Conservation (phyloP, 108 stramenopile species). For the Nitzschia sp. region DNA sequence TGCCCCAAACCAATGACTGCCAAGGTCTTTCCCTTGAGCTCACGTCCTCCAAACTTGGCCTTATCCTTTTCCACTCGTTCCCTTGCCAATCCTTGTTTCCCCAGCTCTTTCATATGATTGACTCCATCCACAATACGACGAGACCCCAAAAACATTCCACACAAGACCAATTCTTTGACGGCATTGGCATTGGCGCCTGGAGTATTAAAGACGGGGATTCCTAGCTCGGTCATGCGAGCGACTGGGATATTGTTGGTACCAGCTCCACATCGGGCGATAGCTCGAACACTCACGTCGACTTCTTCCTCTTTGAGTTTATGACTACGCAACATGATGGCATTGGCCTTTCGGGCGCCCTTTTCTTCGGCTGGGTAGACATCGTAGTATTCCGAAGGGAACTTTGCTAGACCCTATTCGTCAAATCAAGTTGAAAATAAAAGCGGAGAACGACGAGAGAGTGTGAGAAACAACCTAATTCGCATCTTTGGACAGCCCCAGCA, state of each 20-base stretch:
- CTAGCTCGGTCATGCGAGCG: slow-evolving; percentile 73
- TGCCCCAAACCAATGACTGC: slow-evolving; percentile 85
- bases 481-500: neutral
- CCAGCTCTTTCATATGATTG: slow-evolving; percentile 67
- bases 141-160: slow-evolving; percentile 62
- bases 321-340: slow-evolving; percentile 65
- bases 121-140: slow-evolving; percentile 72
- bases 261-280: slow-evolving; percentile 81
- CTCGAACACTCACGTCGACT: slow-evolving; percentile 49
- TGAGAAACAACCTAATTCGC: neutral
- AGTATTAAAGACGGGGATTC: slow-evolving; percentile 89
- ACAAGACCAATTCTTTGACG: slow-evolving; percentile 79
- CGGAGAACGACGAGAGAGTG: neutral
- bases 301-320: slow-evolving; percentile 74
- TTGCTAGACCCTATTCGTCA: slow-evolving; percentile 29
- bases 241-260: slow-evolving; percentile 81
- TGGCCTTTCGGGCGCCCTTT: slow-evolving; percentile 48
- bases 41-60: slow-evolving; percentile 77
- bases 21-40: slow-evolving; percentile 81
- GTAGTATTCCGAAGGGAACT: slow-evolving; percentile 44
- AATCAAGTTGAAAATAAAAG: neutral
- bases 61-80: slow-evolving; percentile 82
- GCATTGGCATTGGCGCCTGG: slow-evolving; percentile 89
- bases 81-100: slow-evolving; percentile 53
- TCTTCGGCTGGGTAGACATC: slow-evolving; percentile 37